Percentiles rank a stretch among this genome's conserved stretches.
phyloP scores from a whole-genome alignment of 2,329 filamentous ascomycete species.

The Calonectria hawksworthii region DNA sequence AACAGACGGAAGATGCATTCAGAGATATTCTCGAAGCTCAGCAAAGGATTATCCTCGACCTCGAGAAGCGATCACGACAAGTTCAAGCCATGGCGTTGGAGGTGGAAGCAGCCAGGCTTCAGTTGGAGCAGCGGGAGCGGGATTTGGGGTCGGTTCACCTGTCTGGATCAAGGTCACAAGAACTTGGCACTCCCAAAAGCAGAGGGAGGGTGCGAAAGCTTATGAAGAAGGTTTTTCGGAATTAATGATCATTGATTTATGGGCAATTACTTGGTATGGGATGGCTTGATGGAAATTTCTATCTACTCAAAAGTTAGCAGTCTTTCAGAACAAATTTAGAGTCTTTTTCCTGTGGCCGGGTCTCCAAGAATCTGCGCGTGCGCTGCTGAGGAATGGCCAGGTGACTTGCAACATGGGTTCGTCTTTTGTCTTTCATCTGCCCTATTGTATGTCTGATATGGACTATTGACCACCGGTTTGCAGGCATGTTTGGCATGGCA shows the following conservation, averaged over 20 bases:
- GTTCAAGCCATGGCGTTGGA: conserved; percentile 11
- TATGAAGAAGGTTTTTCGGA: conserved; percentile 26
- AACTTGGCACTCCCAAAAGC: background rate
- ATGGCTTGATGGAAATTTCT: background rate
- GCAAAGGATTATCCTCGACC: conserved; percentile 36
- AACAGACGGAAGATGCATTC: conserved; percentile 39
- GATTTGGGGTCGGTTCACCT: background rate
- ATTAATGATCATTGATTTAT: background rate
- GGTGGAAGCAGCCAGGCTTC: conserved; percentile 3
- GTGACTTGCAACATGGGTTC: background rate
- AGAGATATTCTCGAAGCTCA: conserved; percentile 39
- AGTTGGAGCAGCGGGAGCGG: background rate
- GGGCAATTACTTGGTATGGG: background rate
- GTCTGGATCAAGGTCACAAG: background rate
- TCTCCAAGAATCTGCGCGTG: background rate
- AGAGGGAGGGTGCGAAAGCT: conserved; percentile 19
- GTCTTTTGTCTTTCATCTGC: too few relatives aligned
- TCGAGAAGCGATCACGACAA: conserved; percentile 19
- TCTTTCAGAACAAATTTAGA: background rate
- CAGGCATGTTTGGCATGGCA: too few relatives aligned
- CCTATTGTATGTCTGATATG: background rate
- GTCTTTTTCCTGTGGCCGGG: too few relatives aligned
- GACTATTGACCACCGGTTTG: background rate
- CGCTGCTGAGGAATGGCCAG: background rate
- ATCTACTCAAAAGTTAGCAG: background rate